A percentile compares a stretch with the other conserved stretches of the same genome.
These are phyloP conservation scores for Starmerella apicola DNA, from an alignment of 805 yeast species.

Conservation along the genomic window DNA sequence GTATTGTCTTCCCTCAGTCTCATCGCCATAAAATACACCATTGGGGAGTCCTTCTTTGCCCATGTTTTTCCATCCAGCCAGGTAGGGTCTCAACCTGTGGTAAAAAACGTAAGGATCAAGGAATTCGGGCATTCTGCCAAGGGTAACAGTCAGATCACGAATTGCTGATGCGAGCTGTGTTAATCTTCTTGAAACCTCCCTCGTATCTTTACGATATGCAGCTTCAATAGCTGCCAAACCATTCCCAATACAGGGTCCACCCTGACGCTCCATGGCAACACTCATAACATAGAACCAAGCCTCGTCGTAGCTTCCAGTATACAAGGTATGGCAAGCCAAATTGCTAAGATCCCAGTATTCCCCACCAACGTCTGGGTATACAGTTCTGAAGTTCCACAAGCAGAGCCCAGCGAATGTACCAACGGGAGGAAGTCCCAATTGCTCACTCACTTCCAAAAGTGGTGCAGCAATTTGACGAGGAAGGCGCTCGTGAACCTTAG, in stretches of 20 bases:
- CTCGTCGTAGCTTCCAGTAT: slow-evolving; percentile 83
- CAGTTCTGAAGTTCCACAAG: slow-evolving; percentile 73
- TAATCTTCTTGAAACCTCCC: slow-evolving; percentile 34
- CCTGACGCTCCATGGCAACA: slow-evolving; percentile 71
- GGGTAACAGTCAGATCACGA: slow-evolving; percentile 56
- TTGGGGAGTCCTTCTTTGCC: slow-evolving; percentile 65
- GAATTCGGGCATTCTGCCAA: slow-evolving; percentile 80
- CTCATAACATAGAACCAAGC: slow-evolving; percentile 87
- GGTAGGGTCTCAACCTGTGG: slow-evolving; percentile 70
- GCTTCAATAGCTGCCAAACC: slow-evolving; percentile 58
- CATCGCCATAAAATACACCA: slow-evolving; percentile 70
- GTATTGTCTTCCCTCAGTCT: slow-evolving; percentile 40
- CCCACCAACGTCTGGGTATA: slow-evolving; percentile 35
- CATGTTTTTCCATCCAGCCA: slow-evolving; percentile 95
- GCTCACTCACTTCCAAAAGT: slow-evolving; percentile 42
- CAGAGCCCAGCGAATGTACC: slow-evolving; percentile 81
- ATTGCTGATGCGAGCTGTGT: slow-evolving; percentile 62
- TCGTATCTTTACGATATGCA: slow-evolving; percentile 37
- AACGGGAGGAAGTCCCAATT: slow-evolving; percentile 67
- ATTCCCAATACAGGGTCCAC: slow-evolving; percentile 54
- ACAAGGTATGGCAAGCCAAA: slow-evolving; percentile 68
- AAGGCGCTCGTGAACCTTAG: slow-evolving; percentile 38
- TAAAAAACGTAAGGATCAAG: slow-evolving; percentile 91
- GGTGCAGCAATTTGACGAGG: slow-evolving; percentile 66
- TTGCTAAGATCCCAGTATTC: slow-evolving; percentile 46